Base-by-base conservation (phyloP, 2,329 filamentous ascomycete species). In the Arachnomyces sp. region DNA sequence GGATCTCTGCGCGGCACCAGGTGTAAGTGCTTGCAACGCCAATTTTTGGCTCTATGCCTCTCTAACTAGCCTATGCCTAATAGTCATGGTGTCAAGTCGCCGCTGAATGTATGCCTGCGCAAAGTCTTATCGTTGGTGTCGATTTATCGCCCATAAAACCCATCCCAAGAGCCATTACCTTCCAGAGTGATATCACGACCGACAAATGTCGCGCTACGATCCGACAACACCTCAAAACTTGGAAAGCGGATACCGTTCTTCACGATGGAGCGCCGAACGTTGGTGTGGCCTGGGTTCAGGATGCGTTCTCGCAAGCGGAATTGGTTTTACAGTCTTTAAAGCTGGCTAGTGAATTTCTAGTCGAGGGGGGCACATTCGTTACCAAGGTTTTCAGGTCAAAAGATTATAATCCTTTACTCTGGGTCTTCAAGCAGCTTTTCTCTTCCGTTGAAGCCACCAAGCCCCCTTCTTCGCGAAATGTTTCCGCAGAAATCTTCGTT, bases 251-350 rank as follows among this genome's bases (percentile, higher is more conserved):
- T 60, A 87, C 84, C 0, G 92, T 98, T 4, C 72, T 98, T 30
- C 92, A 98, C 67, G 92, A 98, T 61, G 92, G 92, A 65, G 92
- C 92, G 1, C 92, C 92, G 34, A 98, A 98, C 56, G 92, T 98
- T 43, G 92, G 92, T 79, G 90, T 88, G 1, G 89, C 92, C 0
- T 98, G 92, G 92, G 84, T 89, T 32, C 92, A 98, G 67, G 92
- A 98, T 71, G 92, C 92, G 33, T 98, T 94, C 74, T 90, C 90
- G 47, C 92, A 98, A 66, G 92, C 90, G 43, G 90, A 96, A 66
- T 71, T 98, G 38, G 87, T 84, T 9, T 70, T 98, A 40, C 85
- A 94, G 60, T 84, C 86, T 7, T 74, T 98, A 73, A 94, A 93
- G 63, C 71, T 98, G 42, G 92, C 92, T 2, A 94, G 88, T 0